Evolutionary conservation across 495 filamentous ascomycete genomes (phyloP).

Genomic region (Terfezia claveryi): DNA sequence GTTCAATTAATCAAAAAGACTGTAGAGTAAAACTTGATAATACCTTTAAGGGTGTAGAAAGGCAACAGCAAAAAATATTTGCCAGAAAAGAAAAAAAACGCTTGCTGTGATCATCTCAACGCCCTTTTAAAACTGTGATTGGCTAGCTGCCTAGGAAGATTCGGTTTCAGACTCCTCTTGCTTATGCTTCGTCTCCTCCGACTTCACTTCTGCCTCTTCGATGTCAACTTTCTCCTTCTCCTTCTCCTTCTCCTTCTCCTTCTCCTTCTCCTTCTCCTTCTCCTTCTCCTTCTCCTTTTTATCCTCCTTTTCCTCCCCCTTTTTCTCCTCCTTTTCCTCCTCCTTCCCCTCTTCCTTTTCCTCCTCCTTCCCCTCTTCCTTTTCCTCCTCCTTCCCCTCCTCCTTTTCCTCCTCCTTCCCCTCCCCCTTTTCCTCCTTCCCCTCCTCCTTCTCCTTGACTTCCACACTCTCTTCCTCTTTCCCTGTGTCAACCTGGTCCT

Average conservation of each 20-base stretch:
- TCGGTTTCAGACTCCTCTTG: not conserved
- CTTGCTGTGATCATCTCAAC: too few species aligned
- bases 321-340: conserved; percentile 9
- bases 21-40: too few species aligned
- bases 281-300: conserved; percentile 17
- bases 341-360: conserved; percentile 9
- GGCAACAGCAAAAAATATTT: too few species aligned
- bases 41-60: too few species aligned
- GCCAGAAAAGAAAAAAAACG: too few species aligned
- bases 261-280: conserved; percentile 6
- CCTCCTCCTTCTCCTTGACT: conserved; percentile 3
- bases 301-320: conserved; percentile 3
- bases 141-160: not conserved
- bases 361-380: conserved; percentile 13
- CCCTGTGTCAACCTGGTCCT: conserved; percentile 1
- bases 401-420: conserved; percentile 11
- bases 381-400: conserved; percentile 9
- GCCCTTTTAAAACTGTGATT: too few species aligned
- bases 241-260: conserved; percentile 3
- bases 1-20: too few species aligned
- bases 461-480: too few species aligned
- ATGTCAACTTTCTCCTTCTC: conserved; percentile 12
- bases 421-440: conserved; percentile 4
- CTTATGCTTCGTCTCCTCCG: conserved; percentile 1
- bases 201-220: conserved; percentile 11